phyloP scores from a whole-genome alignment of 306 rosid species.

The Astragalus membranaceus region DNA sequence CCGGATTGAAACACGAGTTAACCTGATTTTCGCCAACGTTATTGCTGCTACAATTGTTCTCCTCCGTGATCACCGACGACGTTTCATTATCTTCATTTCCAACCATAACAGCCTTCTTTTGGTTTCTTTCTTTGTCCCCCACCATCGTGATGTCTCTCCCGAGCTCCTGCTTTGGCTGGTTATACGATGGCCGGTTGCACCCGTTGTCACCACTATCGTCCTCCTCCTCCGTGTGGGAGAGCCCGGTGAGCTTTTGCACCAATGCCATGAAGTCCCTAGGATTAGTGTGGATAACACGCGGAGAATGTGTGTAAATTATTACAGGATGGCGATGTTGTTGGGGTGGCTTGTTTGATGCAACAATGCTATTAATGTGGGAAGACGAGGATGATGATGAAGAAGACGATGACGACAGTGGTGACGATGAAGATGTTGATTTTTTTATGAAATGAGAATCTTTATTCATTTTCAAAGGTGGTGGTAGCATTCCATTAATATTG shows the following conservation, averaged over 20 bases:
- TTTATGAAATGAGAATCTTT: slow-evolving; percentile 59
- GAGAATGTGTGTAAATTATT: slow-evolving; percentile 80
- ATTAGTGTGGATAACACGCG: slow-evolving; percentile 62
- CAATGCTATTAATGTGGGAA: neutral
- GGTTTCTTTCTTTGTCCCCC: neutral
- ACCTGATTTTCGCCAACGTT: slow-evolving; percentile 32
- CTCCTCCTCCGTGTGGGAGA: slow-evolving; percentile 18
- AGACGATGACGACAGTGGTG: neutral
- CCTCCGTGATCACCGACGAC: slow-evolving; percentile 8
- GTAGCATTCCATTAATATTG: slow-evolving; percentile 21
- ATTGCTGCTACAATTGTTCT: slow-evolving; percentile 38
- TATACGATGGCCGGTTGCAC: neutral
- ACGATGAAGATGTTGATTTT: slow-evolving; percentile 22
- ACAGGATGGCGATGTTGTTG: slow-evolving; percentile 54
- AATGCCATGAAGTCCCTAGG: slow-evolving; percentile 67
- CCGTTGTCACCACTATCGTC: no score
- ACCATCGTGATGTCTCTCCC: neutral
- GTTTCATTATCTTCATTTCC: slow-evolving; percentile 54
- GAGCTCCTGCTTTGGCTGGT: neutral
- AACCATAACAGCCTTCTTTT: neutral
- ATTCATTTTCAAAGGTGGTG: slow-evolving; percentile 55
- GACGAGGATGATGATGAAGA: slow-evolving; percentile 28
- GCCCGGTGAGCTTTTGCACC: slow-evolving; percentile 77
- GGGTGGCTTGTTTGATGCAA: slow-evolving; percentile 22
- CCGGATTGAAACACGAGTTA: slow-evolving; percentile 38